Evolutionary conservation across 805 yeast species (phyloP), one percentile per base, ranked within the genome.

Genomic region (Yamadazyma tumulicola): DNA sequence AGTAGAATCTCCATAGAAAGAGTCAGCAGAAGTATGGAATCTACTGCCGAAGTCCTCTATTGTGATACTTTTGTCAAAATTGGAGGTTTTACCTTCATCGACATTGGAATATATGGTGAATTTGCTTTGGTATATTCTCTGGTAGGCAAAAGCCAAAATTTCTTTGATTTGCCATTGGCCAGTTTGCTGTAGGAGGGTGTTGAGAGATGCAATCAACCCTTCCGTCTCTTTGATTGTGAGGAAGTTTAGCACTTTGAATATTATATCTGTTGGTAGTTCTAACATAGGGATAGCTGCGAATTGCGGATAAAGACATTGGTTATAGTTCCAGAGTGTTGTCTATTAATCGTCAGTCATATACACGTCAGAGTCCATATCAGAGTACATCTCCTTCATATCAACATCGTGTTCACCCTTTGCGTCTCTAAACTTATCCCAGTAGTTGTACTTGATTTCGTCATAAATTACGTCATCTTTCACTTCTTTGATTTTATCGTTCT

Each of bases 391-490:
- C 6, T 31, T 41, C 64, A 59, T 57, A 11, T 53, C 61, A 10
- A 47, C 29, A 35, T 61, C 67, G 13, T 30, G 33, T n/a, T 12
- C 13, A 11, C 8, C 8, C 6, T 26, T 19, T 10, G 15, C 29
- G n/a, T 10, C 29, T 6, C 18, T 25, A 9, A 61, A 35, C 6
- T 46, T 53, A 34, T 61, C 68, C 69, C 70, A 64, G 43, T 64
- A 64, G 28, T 48, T 50, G 38, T 65, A 65, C 34, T 49, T 47
- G 16, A 57, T 41, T 26, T 56, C 58, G n/a, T 45, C 39, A 27
- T 37, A 46, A 11, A 23, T 26, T n/a, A 32, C 10, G 3, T 32
- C 35, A 15, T 31, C 30, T 8, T 25, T 8, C 16, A 35, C 19
- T 20, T 35, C 34, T 17, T 19, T 14, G 6, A 29, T 14, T 11